Evolutionary conservation across 1,139 yeast genomes (phyloP).

Genomic region (Geotrichum cucujoidarum): DNA sequence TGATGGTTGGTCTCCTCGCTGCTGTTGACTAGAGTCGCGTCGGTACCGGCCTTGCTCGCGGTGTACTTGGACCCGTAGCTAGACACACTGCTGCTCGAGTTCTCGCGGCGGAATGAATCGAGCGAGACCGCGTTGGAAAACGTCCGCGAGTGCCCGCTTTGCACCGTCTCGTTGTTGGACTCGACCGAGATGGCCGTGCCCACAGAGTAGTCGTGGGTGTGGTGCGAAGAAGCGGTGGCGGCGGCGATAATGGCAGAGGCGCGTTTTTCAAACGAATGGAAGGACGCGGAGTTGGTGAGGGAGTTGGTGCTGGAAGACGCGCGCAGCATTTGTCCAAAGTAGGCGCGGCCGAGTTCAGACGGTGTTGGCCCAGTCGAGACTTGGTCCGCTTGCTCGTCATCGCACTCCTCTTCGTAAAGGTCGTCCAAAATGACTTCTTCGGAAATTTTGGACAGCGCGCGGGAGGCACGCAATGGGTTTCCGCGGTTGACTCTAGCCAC

Average conservation of each 20-base stretch:
- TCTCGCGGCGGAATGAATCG: neutral
- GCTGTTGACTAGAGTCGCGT: neutral
- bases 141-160: neutral
- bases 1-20: no score
- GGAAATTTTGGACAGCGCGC: conserved; percentile 18
- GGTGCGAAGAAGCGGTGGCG: neutral
- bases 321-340: neutral
- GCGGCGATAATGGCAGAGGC: no score
- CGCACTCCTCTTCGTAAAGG: conserved; percentile 1
- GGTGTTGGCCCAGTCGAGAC: neutral
- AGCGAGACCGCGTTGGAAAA: neutral
- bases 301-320: neutral
- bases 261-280: neutral
- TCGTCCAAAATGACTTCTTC: conserved; percentile 16
- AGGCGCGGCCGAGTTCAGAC: neutral
- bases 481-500: neutral
- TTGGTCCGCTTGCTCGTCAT: conserved; percentile 1
- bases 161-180: neutral
- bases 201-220: neutral
- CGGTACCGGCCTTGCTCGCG: neutral
- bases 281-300: neutral
- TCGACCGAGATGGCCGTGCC: conserved; percentile 2
- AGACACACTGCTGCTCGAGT: neutral
- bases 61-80: neutral
- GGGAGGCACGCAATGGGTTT: conserved; percentile 5